A percentile compares a stretch with the other conserved stretches of the same genome.
These are phyloP conservation scores for Porphyra umbilicalis DNA, from an alignment of 31 red algal genomes.

Conservation along the genomic window DNA sequence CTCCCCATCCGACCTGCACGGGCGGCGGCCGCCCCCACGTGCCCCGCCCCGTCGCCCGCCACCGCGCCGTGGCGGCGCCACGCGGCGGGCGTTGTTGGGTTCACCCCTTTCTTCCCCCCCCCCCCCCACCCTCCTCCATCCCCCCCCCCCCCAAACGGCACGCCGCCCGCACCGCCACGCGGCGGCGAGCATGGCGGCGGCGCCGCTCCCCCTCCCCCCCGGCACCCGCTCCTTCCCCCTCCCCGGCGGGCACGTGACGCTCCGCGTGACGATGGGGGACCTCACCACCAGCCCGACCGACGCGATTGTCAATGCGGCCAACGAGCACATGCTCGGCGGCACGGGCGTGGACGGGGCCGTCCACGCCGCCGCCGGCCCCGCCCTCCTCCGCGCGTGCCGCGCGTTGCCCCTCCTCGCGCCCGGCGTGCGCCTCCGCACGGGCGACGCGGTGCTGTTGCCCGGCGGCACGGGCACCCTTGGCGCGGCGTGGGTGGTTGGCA, in stretches of 20 bases:
- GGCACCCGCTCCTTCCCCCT: not conserved
- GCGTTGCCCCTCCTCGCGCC: constrained; percentile 1
- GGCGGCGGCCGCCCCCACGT: not conserved
- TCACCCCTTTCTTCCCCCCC: no score
- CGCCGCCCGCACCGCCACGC: not conserved
- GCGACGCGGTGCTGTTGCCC: constrained; percentile 36
- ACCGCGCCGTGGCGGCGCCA: not conserved
- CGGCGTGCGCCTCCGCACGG: constrained; percentile 23
- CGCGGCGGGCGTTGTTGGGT: no score
- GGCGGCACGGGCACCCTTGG: not conserved
- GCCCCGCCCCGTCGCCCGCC: not conserved
- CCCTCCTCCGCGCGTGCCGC: constrained; percentile 25
- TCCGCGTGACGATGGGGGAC: constrained; percentile 19
- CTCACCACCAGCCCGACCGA: constrained; percentile 32
- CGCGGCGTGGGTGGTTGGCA: constrained; percentile 40
- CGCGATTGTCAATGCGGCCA: constrained; percentile 64
- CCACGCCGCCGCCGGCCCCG: constrained; percentile 39
- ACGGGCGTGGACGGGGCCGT: constrained; percentile 56
- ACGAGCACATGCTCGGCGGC: constrained; percentile 39
- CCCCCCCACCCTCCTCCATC: not conserved
- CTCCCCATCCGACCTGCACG: not conserved
- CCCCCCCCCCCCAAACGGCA: not conserved
- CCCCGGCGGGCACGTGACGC: not conserved
- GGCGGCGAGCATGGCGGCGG: not conserved
- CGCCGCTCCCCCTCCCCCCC: not conserved